Percentiles rank a stretch among this genome's conserved stretches.
Evolutionary conservation across 805 yeast species (phyloP).

Genomic region (Lachancea kluyveri): DNA sequence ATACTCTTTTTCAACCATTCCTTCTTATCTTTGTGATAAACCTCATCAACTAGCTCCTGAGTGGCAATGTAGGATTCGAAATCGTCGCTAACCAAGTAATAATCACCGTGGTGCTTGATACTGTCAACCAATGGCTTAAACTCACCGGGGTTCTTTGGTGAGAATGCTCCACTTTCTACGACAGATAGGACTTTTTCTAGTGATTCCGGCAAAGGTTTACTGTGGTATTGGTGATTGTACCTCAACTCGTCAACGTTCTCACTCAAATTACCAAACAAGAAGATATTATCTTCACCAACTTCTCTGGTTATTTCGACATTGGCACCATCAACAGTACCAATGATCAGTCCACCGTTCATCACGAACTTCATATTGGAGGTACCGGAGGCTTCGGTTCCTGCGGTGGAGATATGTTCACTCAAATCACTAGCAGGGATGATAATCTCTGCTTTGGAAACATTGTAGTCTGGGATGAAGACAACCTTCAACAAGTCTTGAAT

Average conservation of each 20-base stretch:
- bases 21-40: slow-evolving; percentile 54
- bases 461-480: slow-evolving; percentile 85
- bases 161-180: slow-evolving; percentile 66
- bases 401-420: slow-evolving; percentile 91
- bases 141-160: slow-evolving; percentile 52
- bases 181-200: slow-evolving; percentile 57
- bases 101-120: slow-evolving; percentile 69
- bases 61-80: slow-evolving; percentile 83
- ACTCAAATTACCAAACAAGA: slow-evolving; percentile 83
- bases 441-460: slow-evolving; percentile 89
- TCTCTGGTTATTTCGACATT: slow-evolving; percentile 92
- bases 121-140: slow-evolving; percentile 64
- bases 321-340: slow-evolving; percentile 97
- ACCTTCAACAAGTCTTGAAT: slow-evolving; percentile 76
- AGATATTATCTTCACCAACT: slow-evolving; percentile 88
- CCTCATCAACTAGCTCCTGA: slow-evolving; percentile 68
- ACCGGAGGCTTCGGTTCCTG: slow-evolving; percentile 96
- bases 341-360: slow-evolving; percentile 85
- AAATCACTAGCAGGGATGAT: slow-evolving; percentile 86
- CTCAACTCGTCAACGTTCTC: slow-evolving; percentile 86
- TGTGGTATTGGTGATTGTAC: slow-evolving; percentile 59
- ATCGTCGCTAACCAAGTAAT: slow-evolving; percentile 83
- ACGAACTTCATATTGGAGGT: slow-evolving; percentile 96
- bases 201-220: slow-evolving; percentile 48
- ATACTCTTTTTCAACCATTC: slow-evolving; percentile 76